phyloP scores from a whole-genome alignment of 1,284 basidiomycete species.

The Sporisorium reilianum region DNA sequence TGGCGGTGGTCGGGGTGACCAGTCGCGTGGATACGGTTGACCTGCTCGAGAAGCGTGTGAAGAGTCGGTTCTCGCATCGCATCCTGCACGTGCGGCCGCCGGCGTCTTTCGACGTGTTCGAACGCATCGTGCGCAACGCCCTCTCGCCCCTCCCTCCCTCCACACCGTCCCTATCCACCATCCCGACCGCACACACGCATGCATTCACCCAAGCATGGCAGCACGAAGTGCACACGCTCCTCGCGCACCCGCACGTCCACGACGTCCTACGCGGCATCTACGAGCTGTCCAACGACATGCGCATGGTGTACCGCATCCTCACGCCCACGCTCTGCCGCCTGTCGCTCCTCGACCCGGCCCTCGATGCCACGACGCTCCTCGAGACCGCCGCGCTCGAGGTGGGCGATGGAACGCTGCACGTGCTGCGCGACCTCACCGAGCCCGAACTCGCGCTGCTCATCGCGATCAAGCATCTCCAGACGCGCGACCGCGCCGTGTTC shows the following conservation, averaged over 20 bases:
- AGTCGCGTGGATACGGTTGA: constrained; percentile 61
- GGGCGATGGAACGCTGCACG: constrained; percentile 15
- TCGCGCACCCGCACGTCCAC: constrained; percentile 30
- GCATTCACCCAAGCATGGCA: constrained; percentile 36
- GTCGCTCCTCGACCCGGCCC: background rate
- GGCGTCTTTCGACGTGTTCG: constrained; percentile 31
- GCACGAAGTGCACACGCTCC: constrained; percentile 22
- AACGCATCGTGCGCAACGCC: constrained; percentile 47
- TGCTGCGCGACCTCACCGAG: constrained; percentile 52
- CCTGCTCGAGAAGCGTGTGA: constrained; percentile 66
- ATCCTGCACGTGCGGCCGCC: constrained; percentile 61
- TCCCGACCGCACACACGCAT: background rate
- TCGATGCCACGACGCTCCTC: constrained; percentile 26
- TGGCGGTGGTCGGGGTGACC: constrained; percentile 63
- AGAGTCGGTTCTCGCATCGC: constrained; percentile 65
- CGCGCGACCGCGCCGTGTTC: constrained; percentile 59
- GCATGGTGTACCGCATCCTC: constrained; percentile 43
- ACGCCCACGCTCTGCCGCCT: constrained; percentile 23
- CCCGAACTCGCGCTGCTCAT: constrained; percentile 63
- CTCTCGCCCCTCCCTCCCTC: background rate
- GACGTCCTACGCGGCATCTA: constrained; percentile 42
- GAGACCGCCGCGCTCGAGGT: constrained; percentile 24
- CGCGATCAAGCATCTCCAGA: constrained; percentile 62
- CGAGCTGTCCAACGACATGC: constrained; percentile 54
- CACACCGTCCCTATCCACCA: background rate